Conservation (phyloP, 768 basidiomycete genomes). For the Daedalea quercina region DNA sequence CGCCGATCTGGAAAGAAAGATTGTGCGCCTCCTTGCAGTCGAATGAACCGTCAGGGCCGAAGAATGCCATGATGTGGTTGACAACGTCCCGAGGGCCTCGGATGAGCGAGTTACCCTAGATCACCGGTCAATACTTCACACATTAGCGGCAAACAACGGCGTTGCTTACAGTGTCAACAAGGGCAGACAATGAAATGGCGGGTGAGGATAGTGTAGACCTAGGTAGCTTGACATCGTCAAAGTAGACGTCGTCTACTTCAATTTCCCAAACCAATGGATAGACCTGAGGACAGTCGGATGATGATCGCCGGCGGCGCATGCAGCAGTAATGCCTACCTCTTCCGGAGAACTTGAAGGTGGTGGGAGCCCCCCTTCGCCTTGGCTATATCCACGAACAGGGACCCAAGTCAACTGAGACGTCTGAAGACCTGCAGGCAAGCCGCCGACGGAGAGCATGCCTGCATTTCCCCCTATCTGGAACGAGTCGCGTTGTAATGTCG, state of each 20-base stretch:
- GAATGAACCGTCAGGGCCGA: conserved; percentile 35
- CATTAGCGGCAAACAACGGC: not conserved
- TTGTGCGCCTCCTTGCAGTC: conserved; percentile 56
- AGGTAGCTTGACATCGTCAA: conserved; percentile 58
- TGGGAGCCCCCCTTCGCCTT: conserved; percentile 44
- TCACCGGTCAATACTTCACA: not conserved
- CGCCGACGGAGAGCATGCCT: conserved; percentile 62
- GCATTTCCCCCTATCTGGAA: conserved; percentile 63
- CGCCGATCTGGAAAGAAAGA: conserved; percentile 62
- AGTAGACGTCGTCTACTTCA: conserved; percentile 60
- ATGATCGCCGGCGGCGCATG: not conserved
- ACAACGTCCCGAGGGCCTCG: conserved; percentile 70
- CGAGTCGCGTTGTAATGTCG: conserved; percentile 64
- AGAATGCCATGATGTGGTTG: conserved; percentile 31
- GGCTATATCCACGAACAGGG: conserved; percentile 48
- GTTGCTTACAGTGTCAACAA: conserved; percentile 66
- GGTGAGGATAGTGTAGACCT: conserved; percentile 44
- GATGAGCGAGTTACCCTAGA: conserved; percentile 69
- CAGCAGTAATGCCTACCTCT: conserved; percentile 41
- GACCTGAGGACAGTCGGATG: conserved; percentile 10
- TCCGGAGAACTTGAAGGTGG: conserved; percentile 48
- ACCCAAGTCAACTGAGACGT: conserved; percentile 58
- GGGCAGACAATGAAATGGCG: conserved; percentile 49
- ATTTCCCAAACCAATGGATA: conserved; percentile 54
- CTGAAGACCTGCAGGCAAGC: conserved; percentile 45